Conservation (phyloP, 1,284 basidiomycete species). For the Laetiporus sulphureus region DNA sequence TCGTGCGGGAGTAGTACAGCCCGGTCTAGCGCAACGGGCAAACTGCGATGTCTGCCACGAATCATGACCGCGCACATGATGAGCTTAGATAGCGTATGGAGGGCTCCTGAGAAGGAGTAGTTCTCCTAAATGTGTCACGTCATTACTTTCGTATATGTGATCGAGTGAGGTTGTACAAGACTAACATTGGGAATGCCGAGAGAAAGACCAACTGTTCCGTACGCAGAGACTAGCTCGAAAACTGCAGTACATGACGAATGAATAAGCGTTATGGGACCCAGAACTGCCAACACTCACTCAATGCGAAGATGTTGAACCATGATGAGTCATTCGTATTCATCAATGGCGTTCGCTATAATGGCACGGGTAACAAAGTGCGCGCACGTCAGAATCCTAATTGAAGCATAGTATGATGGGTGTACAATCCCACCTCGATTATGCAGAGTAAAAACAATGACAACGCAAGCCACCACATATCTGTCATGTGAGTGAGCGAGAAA, state of each 20-base stretch:
- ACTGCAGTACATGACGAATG: constrained; percentile 18
- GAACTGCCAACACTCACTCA: too few species aligned
- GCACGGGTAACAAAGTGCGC: too few species aligned
- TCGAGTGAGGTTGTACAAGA: not conserved
- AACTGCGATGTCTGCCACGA: constrained; percentile 69
- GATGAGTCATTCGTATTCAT: constrained; percentile 30
- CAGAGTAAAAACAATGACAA: constrained; percentile 77
- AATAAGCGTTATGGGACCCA: too few species aligned
- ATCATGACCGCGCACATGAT: constrained; percentile 74
- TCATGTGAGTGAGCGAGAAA: too few species aligned
- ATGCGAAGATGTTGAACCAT: constrained; percentile 62
- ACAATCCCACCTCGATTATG: constrained; percentile 77
- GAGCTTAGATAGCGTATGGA: constrained; percentile 65
- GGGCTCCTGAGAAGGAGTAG: constrained; percentile 59
- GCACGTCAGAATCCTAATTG: too few species aligned
- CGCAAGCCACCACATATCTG: constrained; percentile 89
- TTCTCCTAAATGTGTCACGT: constrained; percentile 33
- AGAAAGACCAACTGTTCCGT: constrained; percentile 69
- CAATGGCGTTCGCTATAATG: constrained; percentile 59
- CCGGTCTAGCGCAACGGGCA: constrained; percentile 68
- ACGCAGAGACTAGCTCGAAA: constrained; percentile 64
- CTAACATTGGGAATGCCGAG: constrained; percentile 57
- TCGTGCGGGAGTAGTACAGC: constrained; percentile 44
- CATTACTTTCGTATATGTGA: not conserved
- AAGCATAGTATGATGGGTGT: too few species aligned